These are phyloP conservation scores for Penicillium sp. DNA, from an alignment of 2,329 filamentous ascomycete genomes.

Conservation along the genomic window DNA sequence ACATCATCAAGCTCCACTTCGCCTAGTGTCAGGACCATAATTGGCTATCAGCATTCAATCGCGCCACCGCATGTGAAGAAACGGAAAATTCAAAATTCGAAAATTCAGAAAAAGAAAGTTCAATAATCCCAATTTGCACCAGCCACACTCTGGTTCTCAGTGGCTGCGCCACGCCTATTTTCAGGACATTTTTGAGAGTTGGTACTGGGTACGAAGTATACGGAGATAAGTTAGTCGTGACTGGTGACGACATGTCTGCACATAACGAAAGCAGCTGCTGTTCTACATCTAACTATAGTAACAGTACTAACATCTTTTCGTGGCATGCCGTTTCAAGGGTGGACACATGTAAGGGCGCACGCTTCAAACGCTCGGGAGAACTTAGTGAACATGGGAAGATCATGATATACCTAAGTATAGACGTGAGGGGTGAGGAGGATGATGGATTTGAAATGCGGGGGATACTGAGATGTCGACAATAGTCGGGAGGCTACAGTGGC, in stretches of 20 bases:
- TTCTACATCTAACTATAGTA: too few relatives aligned
- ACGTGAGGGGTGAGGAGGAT: not conserved
- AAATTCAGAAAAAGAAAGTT: slow-evolving; percentile 1
- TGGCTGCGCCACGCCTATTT: not conserved
- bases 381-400: not conserved
- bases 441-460: not conserved
- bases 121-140: not conserved
- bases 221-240: too few relatives aligned
- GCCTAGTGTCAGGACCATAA: not conserved
- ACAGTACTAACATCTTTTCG: too few relatives aligned
- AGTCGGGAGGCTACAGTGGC: not conserved
- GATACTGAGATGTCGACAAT: not conserved
- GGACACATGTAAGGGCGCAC: not conserved
- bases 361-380: not conserved
- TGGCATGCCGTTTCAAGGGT: not conserved
- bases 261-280: not conserved
- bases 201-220: not conserved
- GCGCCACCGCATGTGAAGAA: slow-evolving; percentile 21
- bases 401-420: not conserved
- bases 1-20: slow-evolving; percentile 13
- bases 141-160: not conserved
- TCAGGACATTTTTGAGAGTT: not conserved
- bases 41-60: not conserved
- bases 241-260: not conserved
- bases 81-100: not conserved